Conservation (phyloP, 2,329 filamentous ascomycete genomes). For the Scedosporium apiospermum region DNA sequence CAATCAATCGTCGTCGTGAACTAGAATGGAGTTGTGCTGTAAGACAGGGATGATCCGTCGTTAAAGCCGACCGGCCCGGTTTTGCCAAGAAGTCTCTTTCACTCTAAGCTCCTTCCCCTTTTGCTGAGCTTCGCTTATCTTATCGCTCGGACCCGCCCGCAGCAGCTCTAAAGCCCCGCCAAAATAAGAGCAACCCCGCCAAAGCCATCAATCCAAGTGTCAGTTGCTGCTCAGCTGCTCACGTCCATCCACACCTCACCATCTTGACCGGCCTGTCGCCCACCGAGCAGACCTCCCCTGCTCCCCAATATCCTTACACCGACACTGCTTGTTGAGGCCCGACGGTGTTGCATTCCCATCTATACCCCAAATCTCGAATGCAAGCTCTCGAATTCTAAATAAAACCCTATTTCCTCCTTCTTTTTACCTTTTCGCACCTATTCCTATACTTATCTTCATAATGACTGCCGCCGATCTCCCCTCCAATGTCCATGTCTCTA, state of each 20-base stretch:
- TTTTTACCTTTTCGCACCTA: background rate
- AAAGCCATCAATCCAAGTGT: background rate
- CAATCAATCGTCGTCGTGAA: too few species aligned
- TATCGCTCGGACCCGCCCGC: background rate
- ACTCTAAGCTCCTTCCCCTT: too few species aligned
- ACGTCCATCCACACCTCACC: background rate
- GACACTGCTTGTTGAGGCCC: background rate
- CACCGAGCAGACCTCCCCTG: background rate
- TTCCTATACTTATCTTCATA: background rate
- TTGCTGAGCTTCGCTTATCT: background rate
- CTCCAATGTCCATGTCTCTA: conserved; percentile 65
- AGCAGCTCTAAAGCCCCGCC: background rate
- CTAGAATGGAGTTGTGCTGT: too few species aligned
- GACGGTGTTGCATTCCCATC: background rate
- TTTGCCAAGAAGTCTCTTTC: too few species aligned
- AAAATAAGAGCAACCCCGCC: background rate
- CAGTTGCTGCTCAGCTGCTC: too few species aligned
- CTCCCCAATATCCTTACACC: background rate
- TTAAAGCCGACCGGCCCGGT: too few species aligned
- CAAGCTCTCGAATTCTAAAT: too few species aligned
- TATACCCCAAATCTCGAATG: background rate
- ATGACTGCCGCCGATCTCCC: conserved; percentile 26
- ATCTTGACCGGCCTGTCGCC: too few species aligned
- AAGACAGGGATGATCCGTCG: too few species aligned
- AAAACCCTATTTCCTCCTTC: background rate